These are phyloP conservation scores for Asterophora lycoperdoides DNA, from an alignment of 768 basidiomycete genomes.

Conservation along the genomic window DNA sequence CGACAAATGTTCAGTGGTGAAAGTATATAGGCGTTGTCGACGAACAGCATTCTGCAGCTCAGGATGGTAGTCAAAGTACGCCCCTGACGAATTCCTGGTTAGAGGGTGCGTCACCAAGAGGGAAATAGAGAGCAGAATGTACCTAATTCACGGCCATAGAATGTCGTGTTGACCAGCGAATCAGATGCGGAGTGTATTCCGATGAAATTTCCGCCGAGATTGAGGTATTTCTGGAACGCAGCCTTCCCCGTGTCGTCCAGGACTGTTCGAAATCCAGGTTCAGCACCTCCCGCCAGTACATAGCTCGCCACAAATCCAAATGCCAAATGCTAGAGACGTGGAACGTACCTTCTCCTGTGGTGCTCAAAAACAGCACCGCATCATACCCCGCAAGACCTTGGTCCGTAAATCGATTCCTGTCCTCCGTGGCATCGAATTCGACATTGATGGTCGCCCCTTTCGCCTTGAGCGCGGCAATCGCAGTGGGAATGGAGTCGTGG, in stretches of 20 bases:
- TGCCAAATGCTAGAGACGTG: neutral
- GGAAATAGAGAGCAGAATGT: slow-evolving; percentile 5
- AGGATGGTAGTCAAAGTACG: slow-evolving; percentile 72
- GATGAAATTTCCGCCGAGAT: slow-evolving; percentile 66
- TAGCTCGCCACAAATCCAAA: neutral
- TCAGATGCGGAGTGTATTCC: slow-evolving; percentile 67
- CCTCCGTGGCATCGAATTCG: slow-evolving; percentile 63
- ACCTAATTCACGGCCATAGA: slow-evolving; percentile 59
- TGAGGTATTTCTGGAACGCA: slow-evolving; percentile 61
- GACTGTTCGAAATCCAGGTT: slow-evolving; percentile 32
- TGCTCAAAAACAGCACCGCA: slow-evolving; percentile 64
- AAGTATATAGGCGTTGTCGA: slow-evolving; percentile 1
- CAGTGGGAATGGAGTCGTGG: slow-evolving; percentile 75
- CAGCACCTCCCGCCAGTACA: neutral
- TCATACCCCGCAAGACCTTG: slow-evolving; percentile 53
- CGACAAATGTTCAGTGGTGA: slow-evolving; percentile 15
- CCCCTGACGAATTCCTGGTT: slow-evolving; percentile 31
- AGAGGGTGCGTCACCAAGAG: neutral
- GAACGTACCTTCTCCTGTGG: slow-evolving; percentile 58
- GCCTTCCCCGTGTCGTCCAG: slow-evolving; percentile 54
- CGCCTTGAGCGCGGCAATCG: slow-evolving; percentile 50
- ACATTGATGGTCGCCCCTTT: slow-evolving; percentile 44
- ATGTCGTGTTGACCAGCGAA: slow-evolving; percentile 51
- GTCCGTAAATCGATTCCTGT: slow-evolving; percentile 51
- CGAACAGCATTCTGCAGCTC: slow-evolving; percentile 60